Evolutionary conservation across 2,329 filamentous ascomycete genomes (phyloP).

Genomic region (Penicillium aurantiogriseum): DNA sequence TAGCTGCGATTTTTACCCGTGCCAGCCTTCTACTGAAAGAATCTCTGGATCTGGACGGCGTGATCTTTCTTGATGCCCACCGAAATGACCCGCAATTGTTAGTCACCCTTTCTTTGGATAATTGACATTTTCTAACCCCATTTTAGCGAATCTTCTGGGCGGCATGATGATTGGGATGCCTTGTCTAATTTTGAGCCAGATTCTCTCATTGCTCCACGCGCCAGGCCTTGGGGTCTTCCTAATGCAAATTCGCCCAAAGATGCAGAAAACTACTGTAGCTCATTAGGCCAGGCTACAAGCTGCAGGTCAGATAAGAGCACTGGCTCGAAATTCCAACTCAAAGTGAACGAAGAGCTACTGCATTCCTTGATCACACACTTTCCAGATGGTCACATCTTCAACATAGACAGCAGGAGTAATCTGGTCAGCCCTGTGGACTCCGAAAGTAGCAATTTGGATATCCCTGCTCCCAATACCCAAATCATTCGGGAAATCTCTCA

Average conservation of each 20-base stretch:
- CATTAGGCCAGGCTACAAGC: slow-evolving; percentile 20
- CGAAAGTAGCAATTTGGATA: neutral
- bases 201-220: neutral
- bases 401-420: slow-evolving; percentile 6
- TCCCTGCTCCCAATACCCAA: neutral
- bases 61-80: slow-evolving; percentile 31
- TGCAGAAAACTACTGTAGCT: slow-evolving; percentile 16
- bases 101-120: neutral
- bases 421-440: neutral
- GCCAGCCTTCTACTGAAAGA: slow-evolving; percentile 46
- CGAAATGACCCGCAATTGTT: slow-evolving; percentile 27
- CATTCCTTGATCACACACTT: slow-evolving; percentile 21
- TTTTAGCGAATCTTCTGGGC: slow-evolving; percentile 16
- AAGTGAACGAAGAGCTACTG: slow-evolving; percentile 19
- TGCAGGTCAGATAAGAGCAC: neutral
- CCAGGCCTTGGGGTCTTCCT: neutral
- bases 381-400: slow-evolving; percentile 28
- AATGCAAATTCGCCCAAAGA: neutral
- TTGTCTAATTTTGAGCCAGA: slow-evolving; percentile 6
- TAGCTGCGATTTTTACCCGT: slow-evolving; percentile 40
- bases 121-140: neutral
- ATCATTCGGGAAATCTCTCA: slow-evolving; percentile 8
- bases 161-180: slow-evolving; percentile 26
- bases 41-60: slow-evolving; percentile 44
- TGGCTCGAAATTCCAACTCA: neutral